These are phyloP conservation scores for Aspergillus asperescens DNA, from an alignment of 495 filamentous ascomycete species.

Conservation along the genomic window DNA sequence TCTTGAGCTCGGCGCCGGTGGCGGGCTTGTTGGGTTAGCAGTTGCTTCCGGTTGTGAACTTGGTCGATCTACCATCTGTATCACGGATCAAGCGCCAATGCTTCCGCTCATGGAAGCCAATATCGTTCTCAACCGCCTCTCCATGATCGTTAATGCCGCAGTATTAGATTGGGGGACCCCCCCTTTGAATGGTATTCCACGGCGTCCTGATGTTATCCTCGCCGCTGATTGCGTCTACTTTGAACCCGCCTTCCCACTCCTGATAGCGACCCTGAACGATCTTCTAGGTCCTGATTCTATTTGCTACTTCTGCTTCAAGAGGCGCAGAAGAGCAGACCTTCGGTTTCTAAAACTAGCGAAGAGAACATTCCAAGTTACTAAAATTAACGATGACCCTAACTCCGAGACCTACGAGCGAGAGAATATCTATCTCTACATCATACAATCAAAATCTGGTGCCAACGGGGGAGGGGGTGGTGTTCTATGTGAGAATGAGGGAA, in stretches of 20 bases:
- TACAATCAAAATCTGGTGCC: conserved; percentile 40
- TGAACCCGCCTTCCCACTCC: conserved; percentile 85
- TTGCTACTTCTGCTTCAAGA: conserved; percentile 95
- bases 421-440: conserved; percentile 58
- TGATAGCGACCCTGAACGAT: conserved; percentile 70
- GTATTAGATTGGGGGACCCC: conserved; percentile 69
- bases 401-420: conserved; percentile 54
- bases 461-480: not conserved
- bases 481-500: not conserved
- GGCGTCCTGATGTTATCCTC: conserved; percentile 67
- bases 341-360: conserved; percentile 64
- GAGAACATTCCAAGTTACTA: conserved; percentile 58
- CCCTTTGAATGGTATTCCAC: conserved; percentile 32
- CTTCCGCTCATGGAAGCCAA: conserved; percentile 76
- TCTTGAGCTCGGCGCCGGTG: conserved; percentile 87
- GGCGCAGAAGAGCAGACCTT: conserved; percentile 69
- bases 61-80: conserved; percentile 46
- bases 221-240: conserved; percentile 98
- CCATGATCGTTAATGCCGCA: conserved; percentile 51
- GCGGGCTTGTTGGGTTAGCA: conserved; percentile 70
- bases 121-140: conserved; percentile 68
- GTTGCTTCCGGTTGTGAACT: conserved; percentile 35
- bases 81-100: conserved; percentile 88
- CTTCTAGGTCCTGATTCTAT: conserved; percentile 55
- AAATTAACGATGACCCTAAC: conserved; percentile 57